Percentiles rank a stretch among this genome's conserved stretches.
Evolutionary conservation across 306 rosid species (phyloP).

Genomic region (Ormosia semicastrata): DNA sequence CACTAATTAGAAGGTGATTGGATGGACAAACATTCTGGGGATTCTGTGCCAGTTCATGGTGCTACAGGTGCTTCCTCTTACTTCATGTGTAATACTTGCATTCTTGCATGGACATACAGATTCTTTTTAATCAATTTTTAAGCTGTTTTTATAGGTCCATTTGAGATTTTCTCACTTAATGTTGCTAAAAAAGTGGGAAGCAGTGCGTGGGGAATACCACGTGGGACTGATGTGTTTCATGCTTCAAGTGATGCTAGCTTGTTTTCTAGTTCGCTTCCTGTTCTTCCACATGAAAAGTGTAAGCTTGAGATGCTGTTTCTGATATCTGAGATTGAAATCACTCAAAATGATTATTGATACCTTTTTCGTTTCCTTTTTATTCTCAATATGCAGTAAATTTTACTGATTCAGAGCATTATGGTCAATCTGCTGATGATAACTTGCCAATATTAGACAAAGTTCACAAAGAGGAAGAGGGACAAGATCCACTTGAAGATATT

Average conservation of each 20-base stretch:
- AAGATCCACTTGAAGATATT: constrained; percentile 50
- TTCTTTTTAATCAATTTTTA: background rate
- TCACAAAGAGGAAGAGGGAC: constrained; percentile 35
- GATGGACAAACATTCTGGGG: constrained; percentile 49
- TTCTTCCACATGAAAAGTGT: constrained; percentile 67
- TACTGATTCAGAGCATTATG: constrained; percentile 34
- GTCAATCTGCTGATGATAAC: constrained; percentile 46
- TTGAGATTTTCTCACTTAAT: constrained; percentile 33
- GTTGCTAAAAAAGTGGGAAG: constrained; percentile 41
- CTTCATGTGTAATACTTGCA: background rate
- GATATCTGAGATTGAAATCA: background rate
- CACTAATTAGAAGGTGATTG: constrained; percentile 31
- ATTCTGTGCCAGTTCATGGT: constrained; percentile 36
- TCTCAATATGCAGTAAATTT: constrained; percentile 57
- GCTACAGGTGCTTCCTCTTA: constrained; percentile 37
- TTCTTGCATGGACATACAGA: background rate
- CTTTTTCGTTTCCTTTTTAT: background rate
- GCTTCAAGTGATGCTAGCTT: constrained; percentile 59
- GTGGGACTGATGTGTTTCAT: constrained; percentile 37
- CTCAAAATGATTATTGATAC: background rate
- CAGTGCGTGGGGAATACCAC: constrained; percentile 53
- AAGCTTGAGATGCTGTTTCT: constrained; percentile 28
- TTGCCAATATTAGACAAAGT: constrained; percentile 36
- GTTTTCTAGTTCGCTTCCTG: constrained; percentile 76
- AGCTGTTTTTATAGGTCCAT: constrained; percentile 38